phyloP scores from a whole-genome alignment of 2,329 filamentous ascomycete species.

The Stachybotrys elegans region DNA sequence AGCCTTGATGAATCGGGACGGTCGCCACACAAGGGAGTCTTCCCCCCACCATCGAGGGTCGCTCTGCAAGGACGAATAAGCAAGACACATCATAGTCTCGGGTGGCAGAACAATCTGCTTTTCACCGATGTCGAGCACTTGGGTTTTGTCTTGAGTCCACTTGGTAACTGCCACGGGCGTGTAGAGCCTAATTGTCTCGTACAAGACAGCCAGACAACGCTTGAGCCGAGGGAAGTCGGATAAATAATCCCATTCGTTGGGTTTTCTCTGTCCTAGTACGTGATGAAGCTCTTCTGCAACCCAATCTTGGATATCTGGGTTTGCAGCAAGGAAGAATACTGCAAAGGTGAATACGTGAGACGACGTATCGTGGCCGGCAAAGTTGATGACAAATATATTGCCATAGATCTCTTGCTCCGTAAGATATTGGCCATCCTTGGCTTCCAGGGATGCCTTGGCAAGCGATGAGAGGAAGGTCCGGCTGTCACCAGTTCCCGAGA shows the following conservation, averaged over 20 bases:
- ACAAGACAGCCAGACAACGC: slow-evolving; percentile 33
- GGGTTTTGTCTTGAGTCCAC: slow-evolving; percentile 14
- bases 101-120: slow-evolving; percentile 5
- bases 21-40: slow-evolving; percentile 14
- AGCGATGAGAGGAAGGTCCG: too few relatives aligned
- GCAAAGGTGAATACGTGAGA: slow-evolving; percentile 38
- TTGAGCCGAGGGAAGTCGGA: slow-evolving; percentile 33
- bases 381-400: slow-evolving; percentile 42
- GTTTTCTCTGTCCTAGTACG: slow-evolving; percentile 7
- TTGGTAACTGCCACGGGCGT: slow-evolving; percentile 23
- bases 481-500: too few relatives aligned
- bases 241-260: slow-evolving; percentile 26
- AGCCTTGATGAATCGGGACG: slow-evolving; percentile 16
- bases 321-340: slow-evolving; percentile 36
- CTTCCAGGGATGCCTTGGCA: too few relatives aligned
- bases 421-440: slow-evolving; percentile 15
- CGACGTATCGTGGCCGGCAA: slow-evolving; percentile 48
- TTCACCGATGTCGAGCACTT: slow-evolving; percentile 2
- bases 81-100: slow-evolving; percentile 1
- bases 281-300: slow-evolving; percentile 31
- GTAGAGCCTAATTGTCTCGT: slow-evolving; percentile 37
- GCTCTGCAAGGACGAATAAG: slow-evolving; percentile 3
- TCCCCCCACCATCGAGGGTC: slow-evolving; percentile 13
- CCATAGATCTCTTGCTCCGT: slow-evolving; percentile 40
- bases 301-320: slow-evolving; percentile 41